These are phyloP conservation scores for Trichoderma koningiopsis DNA, from an alignment of 2,329 filamentous ascomycete genomes.

Conservation along the genomic window DNA sequence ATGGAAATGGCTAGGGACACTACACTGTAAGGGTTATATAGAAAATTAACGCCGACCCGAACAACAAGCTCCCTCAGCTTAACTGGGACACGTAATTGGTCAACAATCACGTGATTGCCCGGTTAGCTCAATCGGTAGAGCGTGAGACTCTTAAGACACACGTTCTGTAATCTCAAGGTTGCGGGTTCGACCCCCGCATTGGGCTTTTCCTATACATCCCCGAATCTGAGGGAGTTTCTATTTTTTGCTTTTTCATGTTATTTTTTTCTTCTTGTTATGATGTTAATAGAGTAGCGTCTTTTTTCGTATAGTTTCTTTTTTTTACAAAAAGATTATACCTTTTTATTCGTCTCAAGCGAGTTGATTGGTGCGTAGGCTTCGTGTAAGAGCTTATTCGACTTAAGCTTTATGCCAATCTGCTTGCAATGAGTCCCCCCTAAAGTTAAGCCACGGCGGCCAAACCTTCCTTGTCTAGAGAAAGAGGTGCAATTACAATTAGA, in stretches of 20 bases:
- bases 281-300: too few relatives aligned
- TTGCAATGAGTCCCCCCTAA: background rate
- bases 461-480: background rate
- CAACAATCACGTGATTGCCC: background rate
- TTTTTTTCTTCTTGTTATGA: background rate
- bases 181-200: conserved; percentile 55
- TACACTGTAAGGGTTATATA: background rate
- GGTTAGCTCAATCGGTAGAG: conserved; percentile 55
- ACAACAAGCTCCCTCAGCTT: background rate
- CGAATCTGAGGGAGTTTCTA: background rate
- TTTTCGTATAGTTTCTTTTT: background rate
- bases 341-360: background rate
- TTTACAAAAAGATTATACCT: too few relatives aligned
- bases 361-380: background rate
- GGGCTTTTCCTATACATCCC: conserved; percentile 43
- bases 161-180: conserved; percentile 52
- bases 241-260: background rate
- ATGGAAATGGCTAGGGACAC: too few relatives aligned
- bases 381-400: background rate
- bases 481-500: background rate
- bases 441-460: background rate
- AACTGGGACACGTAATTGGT: background rate
- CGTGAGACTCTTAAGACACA: conserved; percentile 64
- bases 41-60: background rate
- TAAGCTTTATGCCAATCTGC: background rate